These are phyloP conservation scores for Pseudocercospora cruenta DNA, from an alignment of 2,329 filamentous ascomycete species.

Conservation along the genomic window DNA sequence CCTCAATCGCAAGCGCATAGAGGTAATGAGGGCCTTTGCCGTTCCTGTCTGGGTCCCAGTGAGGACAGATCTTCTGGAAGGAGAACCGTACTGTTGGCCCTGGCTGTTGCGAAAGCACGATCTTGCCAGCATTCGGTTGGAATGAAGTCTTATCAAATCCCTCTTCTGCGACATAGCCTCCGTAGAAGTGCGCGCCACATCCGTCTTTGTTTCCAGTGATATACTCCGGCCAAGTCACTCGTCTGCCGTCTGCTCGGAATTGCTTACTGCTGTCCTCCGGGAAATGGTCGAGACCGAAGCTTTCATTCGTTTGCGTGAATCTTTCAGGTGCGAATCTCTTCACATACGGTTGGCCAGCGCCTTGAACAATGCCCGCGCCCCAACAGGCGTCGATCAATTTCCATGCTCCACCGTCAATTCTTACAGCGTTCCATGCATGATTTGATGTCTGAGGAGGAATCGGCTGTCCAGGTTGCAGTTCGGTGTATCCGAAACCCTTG, in stretches of 20 bases:
- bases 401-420: slow-evolving; percentile 83
- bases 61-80: slow-evolving; percentile 76
- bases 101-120: slow-evolving; percentile 60
- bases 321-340: slow-evolving; percentile 67
- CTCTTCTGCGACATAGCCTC: slow-evolving; percentile 51
- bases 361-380: slow-evolving; percentile 75
- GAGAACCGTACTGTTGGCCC: slow-evolving; percentile 65
- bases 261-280: slow-evolving; percentile 70
- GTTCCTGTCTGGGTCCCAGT: slow-evolving; percentile 75
- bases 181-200: slow-evolving; percentile 52
- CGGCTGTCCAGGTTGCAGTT: slow-evolving; percentile 65
- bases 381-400: slow-evolving; percentile 91
- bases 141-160: slow-evolving; percentile 62
- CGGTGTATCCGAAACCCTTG: slow-evolving; percentile 77
- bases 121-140: slow-evolving; percentile 61
- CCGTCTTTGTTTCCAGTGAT: slow-evolving; percentile 61
- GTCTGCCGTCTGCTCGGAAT: slow-evolving; percentile 72
- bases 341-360: slow-evolving; percentile 61
- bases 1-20: slow-evolving; percentile 70
- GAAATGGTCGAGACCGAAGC: slow-evolving; percentile 81
- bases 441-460: slow-evolving; percentile 61
- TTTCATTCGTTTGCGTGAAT: slow-evolving; percentile 70
- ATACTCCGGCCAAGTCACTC: slow-evolving; percentile 80
- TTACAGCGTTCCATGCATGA: slow-evolving; percentile 92
- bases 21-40: slow-evolving; percentile 69